Conservation (phyloP, 1,284 basidiomycete species). For the Sparassis latifolia region DNA sequence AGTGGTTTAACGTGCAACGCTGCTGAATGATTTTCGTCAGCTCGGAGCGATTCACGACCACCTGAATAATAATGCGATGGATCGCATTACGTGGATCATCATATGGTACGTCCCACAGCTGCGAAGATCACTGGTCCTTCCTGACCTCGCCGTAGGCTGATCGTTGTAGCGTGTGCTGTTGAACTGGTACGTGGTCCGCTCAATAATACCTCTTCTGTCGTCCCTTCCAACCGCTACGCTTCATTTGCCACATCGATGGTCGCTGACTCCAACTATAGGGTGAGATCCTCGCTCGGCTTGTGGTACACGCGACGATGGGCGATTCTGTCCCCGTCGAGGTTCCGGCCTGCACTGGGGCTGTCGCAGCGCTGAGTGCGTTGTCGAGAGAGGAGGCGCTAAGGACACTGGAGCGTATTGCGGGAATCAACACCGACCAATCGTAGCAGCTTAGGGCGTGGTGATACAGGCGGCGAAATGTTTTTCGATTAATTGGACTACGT, state of each 20-base stretch:
- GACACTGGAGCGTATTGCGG: slow-evolving; percentile 16
- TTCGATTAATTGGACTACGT: too few relatives aligned
- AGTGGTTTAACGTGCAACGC: too few relatives aligned
- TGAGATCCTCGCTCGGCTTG: slow-evolving; percentile 77
- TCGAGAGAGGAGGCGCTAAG: slow-evolving; percentile 18
- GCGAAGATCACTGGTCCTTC: background rate
- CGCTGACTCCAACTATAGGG: slow-evolving; percentile 38
- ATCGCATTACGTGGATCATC: slow-evolving; percentile 92
- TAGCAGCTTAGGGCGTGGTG: too few relatives aligned
- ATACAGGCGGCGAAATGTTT: too few relatives aligned
- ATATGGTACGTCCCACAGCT: slow-evolving; percentile 59
- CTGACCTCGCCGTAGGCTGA: slow-evolving; percentile 48
- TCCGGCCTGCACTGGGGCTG: slow-evolving; percentile 2
- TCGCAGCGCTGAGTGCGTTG: slow-evolving; percentile 13
- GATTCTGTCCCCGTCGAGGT: background rate
- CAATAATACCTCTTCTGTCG: background rate
- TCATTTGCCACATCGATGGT: background rate
- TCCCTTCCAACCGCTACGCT: background rate
- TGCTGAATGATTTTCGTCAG: slow-evolving; percentile 31
- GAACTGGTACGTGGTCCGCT: slow-evolving; percentile 52
- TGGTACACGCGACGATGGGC: slow-evolving; percentile 52
- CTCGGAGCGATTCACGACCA: slow-evolving; percentile 93
- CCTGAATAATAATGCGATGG: slow-evolving; percentile 86
- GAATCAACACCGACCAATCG: background rate
- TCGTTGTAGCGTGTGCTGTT: slow-evolving; percentile 82